These are phyloP conservation scores for Endocladia muricata DNA, from an alignment of 31 red algal genomes.

Conservation along the genomic window DNA sequence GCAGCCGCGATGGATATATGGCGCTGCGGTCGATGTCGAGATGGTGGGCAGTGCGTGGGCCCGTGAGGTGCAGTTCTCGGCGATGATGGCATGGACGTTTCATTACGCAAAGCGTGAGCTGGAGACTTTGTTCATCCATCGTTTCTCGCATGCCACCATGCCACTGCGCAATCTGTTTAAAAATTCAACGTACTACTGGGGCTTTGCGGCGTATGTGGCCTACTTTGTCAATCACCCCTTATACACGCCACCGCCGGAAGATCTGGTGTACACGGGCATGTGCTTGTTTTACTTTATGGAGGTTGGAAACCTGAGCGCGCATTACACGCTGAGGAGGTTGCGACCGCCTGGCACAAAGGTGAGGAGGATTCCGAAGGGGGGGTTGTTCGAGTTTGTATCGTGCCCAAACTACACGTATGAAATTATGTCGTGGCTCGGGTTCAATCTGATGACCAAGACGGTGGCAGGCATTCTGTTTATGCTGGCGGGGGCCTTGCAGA, in stretches of 20 bases:
- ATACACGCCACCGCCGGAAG: slow-evolving; percentile 69
- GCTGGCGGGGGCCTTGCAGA: slow-evolving; percentile 76
- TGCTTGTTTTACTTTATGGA: slow-evolving; percentile 73
- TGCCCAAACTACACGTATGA: slow-evolving; percentile 92
- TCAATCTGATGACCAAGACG: slow-evolving; percentile 75
- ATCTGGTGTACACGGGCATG: slow-evolving; percentile 34
- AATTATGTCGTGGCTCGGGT: slow-evolving; percentile 84
- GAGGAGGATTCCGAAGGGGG: slow-evolving; percentile 73
- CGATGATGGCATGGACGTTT: slow-evolving; percentile 63
- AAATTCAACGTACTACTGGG: slow-evolving; percentile 91
- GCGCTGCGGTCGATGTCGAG: background rate
- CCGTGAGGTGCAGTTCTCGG: slow-evolving; percentile 44
- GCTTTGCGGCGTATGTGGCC: slow-evolving; percentile 78
- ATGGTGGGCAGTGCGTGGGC: background rate
- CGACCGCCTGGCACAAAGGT: slow-evolving; percentile 77
- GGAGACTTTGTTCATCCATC: slow-evolving; percentile 87
- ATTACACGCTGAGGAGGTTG: slow-evolving; percentile 71
- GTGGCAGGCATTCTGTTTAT: slow-evolving; percentile 75
- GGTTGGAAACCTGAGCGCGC: slow-evolving; percentile 64
- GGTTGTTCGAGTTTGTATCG: slow-evolving; percentile 84
- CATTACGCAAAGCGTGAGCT: slow-evolving; percentile 87
- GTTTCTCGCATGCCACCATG: slow-evolving; percentile 92
- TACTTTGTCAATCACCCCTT: slow-evolving; percentile 87
- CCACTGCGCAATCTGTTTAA: slow-evolving; percentile 80
- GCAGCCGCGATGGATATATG: slow-evolving; percentile 58